phyloP scores from a whole-genome alignment of 78 protist genomes.

The Chrysochromulina tobinii region DNA sequence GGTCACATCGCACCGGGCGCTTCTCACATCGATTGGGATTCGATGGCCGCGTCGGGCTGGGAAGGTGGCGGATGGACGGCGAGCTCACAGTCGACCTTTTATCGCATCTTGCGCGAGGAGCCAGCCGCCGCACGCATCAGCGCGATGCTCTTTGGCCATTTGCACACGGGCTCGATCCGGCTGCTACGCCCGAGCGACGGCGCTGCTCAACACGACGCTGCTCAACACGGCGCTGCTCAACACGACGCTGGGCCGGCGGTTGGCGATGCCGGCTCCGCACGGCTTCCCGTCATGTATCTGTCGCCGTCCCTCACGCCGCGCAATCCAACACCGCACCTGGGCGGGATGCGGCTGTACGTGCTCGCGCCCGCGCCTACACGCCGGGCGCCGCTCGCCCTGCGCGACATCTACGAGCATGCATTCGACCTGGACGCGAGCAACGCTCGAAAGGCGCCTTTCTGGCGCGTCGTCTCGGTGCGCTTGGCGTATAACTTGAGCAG shows the following conservation, averaged over 20 bases:
- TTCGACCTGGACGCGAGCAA: no score
- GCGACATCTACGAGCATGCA: no score
- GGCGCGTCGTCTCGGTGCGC: no score
- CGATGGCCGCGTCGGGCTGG: slow-evolving; percentile 3
- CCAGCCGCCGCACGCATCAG: neutral
- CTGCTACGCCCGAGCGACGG: neutral
- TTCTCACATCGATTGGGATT: neutral
- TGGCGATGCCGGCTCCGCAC: neutral
- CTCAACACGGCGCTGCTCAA: no score
- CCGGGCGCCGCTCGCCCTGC: no score
- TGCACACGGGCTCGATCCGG: neutral
- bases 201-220: no score
- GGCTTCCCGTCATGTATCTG: neutral
- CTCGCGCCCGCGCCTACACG: neutral
- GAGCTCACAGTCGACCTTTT: neutral
- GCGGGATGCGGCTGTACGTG: neutral
- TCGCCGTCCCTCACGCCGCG: neutral
- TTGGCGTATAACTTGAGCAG: no score
- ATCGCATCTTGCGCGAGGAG: neutral
- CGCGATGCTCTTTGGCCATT: neutral
- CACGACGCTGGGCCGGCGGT: no score
- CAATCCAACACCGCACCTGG: neutral
- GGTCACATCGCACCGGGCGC: slow-evolving; percentile 13
- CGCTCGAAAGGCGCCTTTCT: no score
- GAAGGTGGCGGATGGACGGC: neutral